Evolutionary conservation across 306 rosid species (phyloP).

Genomic region (Prosopis cineraria): DNA sequence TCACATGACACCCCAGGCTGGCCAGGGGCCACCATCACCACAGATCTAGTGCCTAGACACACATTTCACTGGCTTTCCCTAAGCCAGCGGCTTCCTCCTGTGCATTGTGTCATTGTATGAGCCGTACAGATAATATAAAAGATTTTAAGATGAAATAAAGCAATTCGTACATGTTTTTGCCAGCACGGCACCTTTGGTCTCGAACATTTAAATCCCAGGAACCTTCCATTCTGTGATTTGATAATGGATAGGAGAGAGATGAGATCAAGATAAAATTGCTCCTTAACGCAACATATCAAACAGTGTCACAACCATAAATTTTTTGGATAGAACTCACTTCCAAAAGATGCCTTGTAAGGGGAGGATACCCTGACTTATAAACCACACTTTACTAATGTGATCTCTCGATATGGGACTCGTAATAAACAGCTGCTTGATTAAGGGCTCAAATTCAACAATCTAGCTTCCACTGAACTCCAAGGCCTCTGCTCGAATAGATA

Average conservation of each 20-base stretch:
- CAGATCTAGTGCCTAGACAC: not conserved
- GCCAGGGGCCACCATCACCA: not conserved
- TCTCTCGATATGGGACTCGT: no score
- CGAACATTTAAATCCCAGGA: not conserved
- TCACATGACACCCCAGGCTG: not conserved
- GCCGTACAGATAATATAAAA: not conserved
- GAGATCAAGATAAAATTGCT: slow-evolving; percentile 4
- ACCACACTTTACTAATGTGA: no score
- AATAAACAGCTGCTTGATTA: not conserved
- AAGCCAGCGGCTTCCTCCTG: not conserved
- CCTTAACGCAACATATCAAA: not conserved
- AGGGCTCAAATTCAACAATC: not conserved
- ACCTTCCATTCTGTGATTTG: not conserved
- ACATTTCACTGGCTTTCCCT: not conserved
- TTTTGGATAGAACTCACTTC: no score
- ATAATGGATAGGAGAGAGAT: not conserved
- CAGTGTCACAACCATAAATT: no score
- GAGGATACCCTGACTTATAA: no score
- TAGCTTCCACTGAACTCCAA: not conserved
- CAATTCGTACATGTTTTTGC: not conserved
- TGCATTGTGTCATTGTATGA: not conserved
- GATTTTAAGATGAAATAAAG: not conserved
- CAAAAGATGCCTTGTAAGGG: no score
- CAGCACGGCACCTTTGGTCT: not conserved
- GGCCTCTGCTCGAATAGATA: not conserved